These are phyloP conservation scores for Cyamopsis tetragonoloba DNA, from an alignment of 306 rosid genomes.

Conservation along the genomic window DNA sequence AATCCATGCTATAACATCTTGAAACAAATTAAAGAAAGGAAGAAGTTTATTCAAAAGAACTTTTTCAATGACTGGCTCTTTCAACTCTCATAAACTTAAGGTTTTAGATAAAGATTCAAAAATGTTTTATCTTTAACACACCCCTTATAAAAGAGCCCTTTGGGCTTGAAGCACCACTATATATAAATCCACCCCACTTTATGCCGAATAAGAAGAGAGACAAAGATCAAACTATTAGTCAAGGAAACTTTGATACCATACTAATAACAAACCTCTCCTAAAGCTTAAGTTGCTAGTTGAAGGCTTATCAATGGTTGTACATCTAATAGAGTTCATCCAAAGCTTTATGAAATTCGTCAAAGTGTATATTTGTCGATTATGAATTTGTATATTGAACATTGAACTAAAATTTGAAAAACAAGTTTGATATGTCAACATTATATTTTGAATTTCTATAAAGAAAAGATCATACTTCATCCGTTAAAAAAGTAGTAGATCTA, in stretches of 20 bases:
- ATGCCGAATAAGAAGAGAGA: background rate
- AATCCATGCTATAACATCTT: background rate
- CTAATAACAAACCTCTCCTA: background rate
- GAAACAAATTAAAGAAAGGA: background rate
- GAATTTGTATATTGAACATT: background rate
- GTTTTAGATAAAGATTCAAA: background rate
- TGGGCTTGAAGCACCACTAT: background rate
- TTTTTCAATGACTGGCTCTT: background rate
- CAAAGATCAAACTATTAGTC: slow-evolving; percentile 1
- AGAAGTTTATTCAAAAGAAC: background rate
- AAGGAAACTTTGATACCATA: background rate
- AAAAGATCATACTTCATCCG: background rate
- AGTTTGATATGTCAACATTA: background rate
- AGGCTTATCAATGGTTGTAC: background rate
- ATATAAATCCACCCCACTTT: background rate
- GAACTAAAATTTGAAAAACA: background rate
- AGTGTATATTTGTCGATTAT: background rate
- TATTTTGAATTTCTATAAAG: background rate
- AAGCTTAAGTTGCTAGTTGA: background rate
- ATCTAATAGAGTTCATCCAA: background rate
- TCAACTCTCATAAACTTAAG: background rate
- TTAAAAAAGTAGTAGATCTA: slow-evolving; percentile 10
- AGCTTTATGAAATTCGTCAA: background rate
- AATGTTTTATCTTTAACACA: background rate
- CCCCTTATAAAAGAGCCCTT: background rate